phyloP scores from a whole-genome alignment of 148 eudicot genomes.

The Vaccinium darrowii region DNA sequence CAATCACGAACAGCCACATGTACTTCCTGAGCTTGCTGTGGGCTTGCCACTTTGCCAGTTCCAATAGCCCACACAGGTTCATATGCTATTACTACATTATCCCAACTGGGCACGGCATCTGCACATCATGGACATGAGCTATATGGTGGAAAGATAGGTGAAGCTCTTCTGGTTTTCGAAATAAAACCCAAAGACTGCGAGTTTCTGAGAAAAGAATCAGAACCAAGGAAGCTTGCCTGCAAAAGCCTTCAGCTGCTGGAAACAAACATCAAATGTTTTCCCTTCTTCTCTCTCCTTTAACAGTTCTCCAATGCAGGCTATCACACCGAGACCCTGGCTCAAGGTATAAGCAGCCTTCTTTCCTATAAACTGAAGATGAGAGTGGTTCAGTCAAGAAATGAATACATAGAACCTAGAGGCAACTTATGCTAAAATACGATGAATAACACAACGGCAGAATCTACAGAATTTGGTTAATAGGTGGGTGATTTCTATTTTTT shows the following conservation, averaged over 20 bases:
- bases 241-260: constrained; percentile 76
- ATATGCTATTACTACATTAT: constrained; percentile 84
- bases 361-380: constrained; percentile 74
- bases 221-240: constrained; percentile 51
- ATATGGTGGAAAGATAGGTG: background rate
- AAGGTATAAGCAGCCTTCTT: constrained; percentile 95
- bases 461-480: background rate
- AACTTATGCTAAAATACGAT: background rate
- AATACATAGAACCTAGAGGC: background rate
- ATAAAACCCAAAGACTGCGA: background rate
- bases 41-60: constrained; percentile 95
- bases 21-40: constrained; percentile 97
- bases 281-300: constrained; percentile 89
- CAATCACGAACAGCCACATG: constrained; percentile 92
- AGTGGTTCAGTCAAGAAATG: constrained; percentile 19
- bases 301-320: constrained; percentile 93
- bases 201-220: constrained; percentile 6
- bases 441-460: background rate
- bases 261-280: constrained; percentile 89
- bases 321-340: constrained; percentile 76
- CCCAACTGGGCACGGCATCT: constrained; percentile 95
- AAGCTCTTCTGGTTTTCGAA: background rate
- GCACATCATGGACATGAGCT: constrained; percentile 26
- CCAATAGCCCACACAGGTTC: constrained; percentile 99
- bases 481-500: background rate